A percentile compares a stretch with the other conserved stretches of the same genome.
phyloP scores from a whole-genome alignment of 202 grass and related monocot species.

The Panicum hallii region DNA sequence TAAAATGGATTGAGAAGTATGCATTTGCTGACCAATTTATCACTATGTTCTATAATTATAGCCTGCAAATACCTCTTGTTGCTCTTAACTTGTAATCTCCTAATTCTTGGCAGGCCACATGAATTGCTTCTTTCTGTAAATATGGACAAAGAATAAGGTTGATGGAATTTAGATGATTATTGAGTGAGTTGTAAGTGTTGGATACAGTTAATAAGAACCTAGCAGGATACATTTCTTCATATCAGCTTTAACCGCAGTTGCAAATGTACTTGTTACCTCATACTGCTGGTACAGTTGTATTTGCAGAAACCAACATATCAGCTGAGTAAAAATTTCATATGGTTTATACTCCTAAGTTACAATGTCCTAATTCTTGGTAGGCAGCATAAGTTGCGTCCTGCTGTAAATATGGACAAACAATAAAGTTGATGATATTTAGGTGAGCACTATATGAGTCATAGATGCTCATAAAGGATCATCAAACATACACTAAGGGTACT shows the following conservation, averaged over 20 bases:
- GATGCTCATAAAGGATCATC: conserved; percentile 51
- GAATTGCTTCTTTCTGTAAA: conserved; percentile 38
- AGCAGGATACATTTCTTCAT: background rate
- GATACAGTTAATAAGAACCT: conserved; percentile 16
- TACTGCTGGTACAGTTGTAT: background rate
- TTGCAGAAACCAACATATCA: background rate
- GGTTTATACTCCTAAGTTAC: background rate
- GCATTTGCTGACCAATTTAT: conserved; percentile 8
- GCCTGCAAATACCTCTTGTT: background rate
- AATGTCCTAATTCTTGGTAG: conserved; percentile 63
- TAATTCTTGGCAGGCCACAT: conserved; percentile 47
- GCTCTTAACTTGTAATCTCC: background rate
- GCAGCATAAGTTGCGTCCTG: conserved; percentile 39
- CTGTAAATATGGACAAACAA: conserved; percentile 61
- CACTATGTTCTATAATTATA: background rate
- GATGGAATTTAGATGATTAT: conserved; percentile 44
- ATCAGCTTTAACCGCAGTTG: background rate
- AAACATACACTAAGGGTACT: background rate
- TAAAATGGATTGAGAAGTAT: background rate
- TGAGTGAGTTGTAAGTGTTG: background rate
- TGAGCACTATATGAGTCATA: conserved; percentile 33
- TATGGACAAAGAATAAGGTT: conserved; percentile 35
- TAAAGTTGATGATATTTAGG: conserved; percentile 14
- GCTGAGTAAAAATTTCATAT: background rate
- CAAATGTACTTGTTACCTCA: background rate